phyloP scores from a whole-genome alignment of 139 green algal genomes.

The Mesostigma viride region DNA sequence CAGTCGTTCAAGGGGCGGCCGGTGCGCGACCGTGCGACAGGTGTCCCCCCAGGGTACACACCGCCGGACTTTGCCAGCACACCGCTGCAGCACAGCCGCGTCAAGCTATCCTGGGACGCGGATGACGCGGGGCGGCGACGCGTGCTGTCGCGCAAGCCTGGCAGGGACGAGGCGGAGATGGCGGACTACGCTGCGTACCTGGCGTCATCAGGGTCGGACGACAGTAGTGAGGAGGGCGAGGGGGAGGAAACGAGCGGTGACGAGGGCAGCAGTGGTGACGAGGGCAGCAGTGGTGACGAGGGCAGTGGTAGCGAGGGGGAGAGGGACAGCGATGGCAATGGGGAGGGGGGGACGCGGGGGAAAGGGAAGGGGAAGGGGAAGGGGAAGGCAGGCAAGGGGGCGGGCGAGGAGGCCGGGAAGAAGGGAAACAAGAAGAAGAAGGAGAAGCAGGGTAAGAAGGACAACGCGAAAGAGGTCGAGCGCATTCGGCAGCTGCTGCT shows the following conservation, averaged over 20 bases:
- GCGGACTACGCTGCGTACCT: constrained; percentile 59
- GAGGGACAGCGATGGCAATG: no score
- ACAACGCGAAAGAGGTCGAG: no score
- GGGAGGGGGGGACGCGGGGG: no score
- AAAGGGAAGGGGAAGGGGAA: not conserved
- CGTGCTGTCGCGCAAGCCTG: constrained; percentile 32
- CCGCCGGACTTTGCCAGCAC: constrained; percentile 59
- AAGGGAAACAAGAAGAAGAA: not conserved
- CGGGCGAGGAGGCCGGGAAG: constrained; percentile 31
- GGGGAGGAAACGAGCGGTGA: constrained; percentile 8
- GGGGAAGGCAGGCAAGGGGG: constrained; percentile 14
- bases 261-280: not conserved
- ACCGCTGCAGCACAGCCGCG: constrained; percentile 78
- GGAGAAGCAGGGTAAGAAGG: constrained; percentile 15
- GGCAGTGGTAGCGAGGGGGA: no score
- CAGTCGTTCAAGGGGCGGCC: constrained; percentile 47
- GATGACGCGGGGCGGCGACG: constrained; percentile 61
- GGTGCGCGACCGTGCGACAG: constrained; percentile 22
- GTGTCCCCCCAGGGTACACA: constrained; percentile 61
- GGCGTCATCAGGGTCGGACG: constrained; percentile 33
- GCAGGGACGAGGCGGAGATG: constrained; percentile 12
- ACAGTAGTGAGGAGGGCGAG: constrained; percentile 19
- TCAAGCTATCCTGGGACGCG: constrained; percentile 84
- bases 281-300: no score
- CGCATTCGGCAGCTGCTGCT: no score